Conservation (phyloP, 805 yeast species). For the Wickerhamiella kazuoi region DNA sequence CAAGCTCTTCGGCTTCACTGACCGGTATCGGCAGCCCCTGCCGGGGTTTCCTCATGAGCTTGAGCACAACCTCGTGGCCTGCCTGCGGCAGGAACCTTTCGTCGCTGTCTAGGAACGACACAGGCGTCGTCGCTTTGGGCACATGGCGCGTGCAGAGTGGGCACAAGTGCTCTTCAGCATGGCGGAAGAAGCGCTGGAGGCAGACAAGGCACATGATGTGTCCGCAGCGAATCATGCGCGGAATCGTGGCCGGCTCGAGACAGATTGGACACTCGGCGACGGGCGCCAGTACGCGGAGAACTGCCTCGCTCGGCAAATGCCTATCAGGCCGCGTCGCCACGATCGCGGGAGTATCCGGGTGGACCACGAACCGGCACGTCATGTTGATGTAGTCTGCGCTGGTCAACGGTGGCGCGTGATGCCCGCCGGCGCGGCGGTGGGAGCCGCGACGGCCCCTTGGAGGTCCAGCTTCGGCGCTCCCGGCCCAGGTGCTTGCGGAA, state of each 20-base stretch:
- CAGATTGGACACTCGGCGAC: slow-evolving; percentile 81
- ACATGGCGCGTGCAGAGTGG: slow-evolving; percentile 13
- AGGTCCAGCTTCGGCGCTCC: background rate
- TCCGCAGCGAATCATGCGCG: slow-evolving; percentile 90
- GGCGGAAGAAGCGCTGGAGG: slow-evolving; percentile 49
- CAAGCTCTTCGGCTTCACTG: background rate
- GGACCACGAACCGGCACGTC: slow-evolving; percentile 69
- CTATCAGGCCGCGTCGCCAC: slow-evolving; percentile 31
- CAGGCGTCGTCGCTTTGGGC: slow-evolving; percentile 7
- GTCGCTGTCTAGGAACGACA: slow-evolving; percentile 9
- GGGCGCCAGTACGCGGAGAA: slow-evolving; percentile 58
- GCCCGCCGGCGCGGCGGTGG: background rate
- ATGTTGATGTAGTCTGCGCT: slow-evolving; percentile 40
- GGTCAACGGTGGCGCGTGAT: slow-evolving; percentile 1
- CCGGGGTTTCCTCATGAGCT: slow-evolving; percentile 8
- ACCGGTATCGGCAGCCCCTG: slow-evolving; percentile 5
- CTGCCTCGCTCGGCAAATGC: slow-evolving; percentile 42
- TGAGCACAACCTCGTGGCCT: slow-evolving; percentile 12
- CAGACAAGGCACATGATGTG: slow-evolving; percentile 81
- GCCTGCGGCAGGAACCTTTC: slow-evolving; percentile 9
- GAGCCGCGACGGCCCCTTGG: background rate
- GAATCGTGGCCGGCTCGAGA: slow-evolving; percentile 67
- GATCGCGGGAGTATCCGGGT: slow-evolving; percentile 28
- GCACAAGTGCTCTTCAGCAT: slow-evolving; percentile 10
- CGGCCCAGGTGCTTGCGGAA: background rate